Evolutionary conservation across 176 grass and related monocot species (phyloP).

Genomic region (Calamus simplicifolius): DNA sequence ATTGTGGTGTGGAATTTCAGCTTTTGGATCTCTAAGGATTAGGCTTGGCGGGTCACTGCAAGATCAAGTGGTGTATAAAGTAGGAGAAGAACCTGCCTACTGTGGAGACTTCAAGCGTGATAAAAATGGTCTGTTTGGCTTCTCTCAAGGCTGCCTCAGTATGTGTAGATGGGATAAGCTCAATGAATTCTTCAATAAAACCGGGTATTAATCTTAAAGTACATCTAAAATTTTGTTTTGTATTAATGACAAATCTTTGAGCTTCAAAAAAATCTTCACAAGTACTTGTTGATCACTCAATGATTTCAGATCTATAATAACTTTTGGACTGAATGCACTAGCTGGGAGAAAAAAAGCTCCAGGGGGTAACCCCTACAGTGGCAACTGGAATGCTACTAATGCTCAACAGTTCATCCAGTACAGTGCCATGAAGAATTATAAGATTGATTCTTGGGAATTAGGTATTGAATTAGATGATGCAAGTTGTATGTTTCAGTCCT

Average conservation of each 20-base stretch:
- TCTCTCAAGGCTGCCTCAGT: slow-evolving; percentile 36
- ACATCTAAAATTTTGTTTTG: too few species aligned
- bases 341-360: slow-evolving; percentile 25
- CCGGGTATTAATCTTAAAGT: slow-evolving; percentile 16
- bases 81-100: slow-evolving; percentile 3
- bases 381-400: slow-evolving; percentile 37
- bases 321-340: slow-evolving; percentile 58
- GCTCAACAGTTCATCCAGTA: slow-evolving; percentile 40
- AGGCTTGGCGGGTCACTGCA: slow-evolving; percentile 54
- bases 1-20: slow-evolving; percentile 5
- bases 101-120: slow-evolving; percentile 28
- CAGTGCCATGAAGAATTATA: slow-evolving; percentile 31
- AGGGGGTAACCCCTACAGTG: slow-evolving; percentile 20
- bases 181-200: slow-evolving; percentile 41
- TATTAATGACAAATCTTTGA: too few species aligned
- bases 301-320: slow-evolving; percentile 34
- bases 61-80: slow-evolving; percentile 44
- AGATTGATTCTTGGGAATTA: slow-evolving; percentile 52
- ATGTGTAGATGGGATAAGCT: slow-evolving; percentile 48
- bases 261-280: too few species aligned
- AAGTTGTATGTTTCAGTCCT: background rate
- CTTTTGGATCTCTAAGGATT: slow-evolving; percentile 38
- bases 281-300: background rate
- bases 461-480: slow-evolving; percentile 13
- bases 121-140: slow-evolving; percentile 32